Evolutionary conservation across 441 rosid genomes (phyloP).

Genomic region (Gossypium trilobum): DNA sequence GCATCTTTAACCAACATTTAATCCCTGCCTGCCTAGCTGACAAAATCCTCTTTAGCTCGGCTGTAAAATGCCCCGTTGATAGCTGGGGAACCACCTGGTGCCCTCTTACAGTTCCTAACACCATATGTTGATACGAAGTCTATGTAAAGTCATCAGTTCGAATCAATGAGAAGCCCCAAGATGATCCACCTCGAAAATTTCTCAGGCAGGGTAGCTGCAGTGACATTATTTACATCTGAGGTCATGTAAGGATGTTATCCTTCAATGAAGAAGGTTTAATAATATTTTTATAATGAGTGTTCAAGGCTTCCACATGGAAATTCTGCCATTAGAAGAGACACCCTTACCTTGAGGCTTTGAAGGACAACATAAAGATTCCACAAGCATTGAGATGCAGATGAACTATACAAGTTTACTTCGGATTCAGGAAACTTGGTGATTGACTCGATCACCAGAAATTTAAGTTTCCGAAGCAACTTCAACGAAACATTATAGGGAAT

Average conservation of each 20-base stretch:
- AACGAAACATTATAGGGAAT: neutral
- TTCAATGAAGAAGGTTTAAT: neutral
- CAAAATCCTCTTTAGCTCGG: too few relatives aligned
- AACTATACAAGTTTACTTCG: neutral
- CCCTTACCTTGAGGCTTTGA: too few relatives aligned
- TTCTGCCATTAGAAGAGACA: neutral
- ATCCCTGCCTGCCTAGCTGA: too few relatives aligned
- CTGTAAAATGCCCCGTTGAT: too few relatives aligned
- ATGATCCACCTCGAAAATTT: constrained; percentile 53
- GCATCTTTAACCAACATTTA: too few relatives aligned
- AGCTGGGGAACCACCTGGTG: too few relatives aligned
- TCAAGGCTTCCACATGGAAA: neutral
- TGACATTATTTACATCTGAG: constrained; percentile 46
- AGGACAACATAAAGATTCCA: neutral
- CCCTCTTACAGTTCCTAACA: too few relatives aligned
- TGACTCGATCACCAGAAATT: constrained; percentile 8
- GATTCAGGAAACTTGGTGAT: neutral
- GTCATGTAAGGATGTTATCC: constrained; percentile 40
- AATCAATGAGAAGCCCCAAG: constrained; percentile 47
- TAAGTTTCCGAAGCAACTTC: neutral
- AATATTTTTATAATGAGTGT: neutral
- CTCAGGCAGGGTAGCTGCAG: constrained; percentile 55
- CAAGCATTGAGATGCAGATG: neutral
- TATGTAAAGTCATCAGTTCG: constrained; percentile 39
- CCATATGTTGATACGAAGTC: too few relatives aligned